Evolutionary conservation across 2,329 filamentous ascomycete species (phyloP), one percentile per base, ranked within the genome.

Genomic region (Trichoderma sp.): DNA sequence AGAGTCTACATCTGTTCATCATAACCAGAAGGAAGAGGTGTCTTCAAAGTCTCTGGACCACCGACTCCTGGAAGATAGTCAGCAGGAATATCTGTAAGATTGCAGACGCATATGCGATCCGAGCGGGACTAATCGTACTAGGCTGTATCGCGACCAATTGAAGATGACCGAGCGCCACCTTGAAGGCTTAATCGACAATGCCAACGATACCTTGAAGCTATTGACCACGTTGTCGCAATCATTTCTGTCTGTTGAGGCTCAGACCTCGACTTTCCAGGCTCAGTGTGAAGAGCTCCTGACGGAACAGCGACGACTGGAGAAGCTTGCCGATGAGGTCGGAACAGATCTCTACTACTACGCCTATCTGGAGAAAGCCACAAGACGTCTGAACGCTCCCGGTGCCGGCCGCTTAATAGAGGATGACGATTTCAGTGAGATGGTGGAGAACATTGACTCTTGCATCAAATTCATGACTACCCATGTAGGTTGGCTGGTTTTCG

Each of bases 261-360:
- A 98, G 81, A 99, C 96, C 0, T 92, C 91, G n/a, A 91, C 92
- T 16, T 98, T 99, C 82, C 92, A 94, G 77, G 89, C 91, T 58
- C 94, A 97, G 79, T 99, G 96, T 80, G 93, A 97, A 77, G 92
- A 93, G 68, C 85, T 99, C 2, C 83, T 98, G 35, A 84, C 87
- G 1, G 94, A 97, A 75, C 94, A 98, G 81, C 88, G 87, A 74
- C 89, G 92, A 29, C 85, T 97, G 52, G 89, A 92, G 71, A 87
- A 86, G 72, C 86, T 99, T 53, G 93, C 94, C 3, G 89, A 96
- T 73, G 91, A 94, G 70, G 91, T 99, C 68, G 91, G 92, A 31
- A 92, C 92, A 29, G 96, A 97, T 74, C 83, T 97, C n/a, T 90
- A 94, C 76, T 97, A 97, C 80, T 99, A 99, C 79, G 89, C 92